These are phyloP conservation scores for Botrytis deweyae DNA, from an alignment of 2,329 filamentous ascomycete species.

Conservation along the genomic window DNA sequence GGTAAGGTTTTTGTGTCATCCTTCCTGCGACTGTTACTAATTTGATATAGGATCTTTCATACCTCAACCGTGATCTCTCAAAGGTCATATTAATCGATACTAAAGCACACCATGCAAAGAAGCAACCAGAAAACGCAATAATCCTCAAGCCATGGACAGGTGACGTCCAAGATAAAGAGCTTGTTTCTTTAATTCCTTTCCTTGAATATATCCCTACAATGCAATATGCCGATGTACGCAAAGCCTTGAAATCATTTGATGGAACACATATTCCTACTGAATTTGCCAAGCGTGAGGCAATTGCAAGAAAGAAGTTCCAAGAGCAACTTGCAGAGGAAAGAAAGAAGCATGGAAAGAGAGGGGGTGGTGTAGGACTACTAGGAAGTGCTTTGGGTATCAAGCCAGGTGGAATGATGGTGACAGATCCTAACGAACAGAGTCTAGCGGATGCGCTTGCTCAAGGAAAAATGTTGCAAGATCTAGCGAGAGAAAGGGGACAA, in stretches of 20 bases:
- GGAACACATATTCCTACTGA: constrained; percentile 86
- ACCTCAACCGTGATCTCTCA: constrained; percentile 91
- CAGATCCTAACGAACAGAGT: constrained; percentile 59
- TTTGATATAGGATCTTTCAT: constrained; percentile 76
- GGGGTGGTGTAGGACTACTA: constrained; percentile 65
- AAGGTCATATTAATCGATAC: constrained; percentile 96
- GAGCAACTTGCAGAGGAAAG: constrained; percentile 70
- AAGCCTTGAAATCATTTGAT: constrained; percentile 82
- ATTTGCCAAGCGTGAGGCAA: constrained; percentile 83
- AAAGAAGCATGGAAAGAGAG: constrained; percentile 56
- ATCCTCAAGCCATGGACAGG: constrained; percentile 88
- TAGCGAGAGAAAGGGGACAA: constrained; percentile 87
- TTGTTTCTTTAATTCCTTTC: constrained; percentile 90
- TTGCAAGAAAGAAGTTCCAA: constrained; percentile 81
- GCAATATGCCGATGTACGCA: constrained; percentile 83
- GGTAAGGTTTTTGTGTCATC: constrained; percentile 47
- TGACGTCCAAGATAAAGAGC: constrained; percentile 75
- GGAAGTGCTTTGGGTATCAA: constrained; percentile 77
- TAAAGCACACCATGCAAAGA: constrained; percentile 74
- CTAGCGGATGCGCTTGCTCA: constrained; percentile 77
- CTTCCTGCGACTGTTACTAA: constrained; percentile 29
- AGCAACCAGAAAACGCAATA: constrained; percentile 96
- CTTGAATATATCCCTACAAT: constrained; percentile 96
- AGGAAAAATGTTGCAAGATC: constrained; percentile 96
- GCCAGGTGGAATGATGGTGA: constrained; percentile 57